These are phyloP conservation scores for Kalanchoe fedtschenkoi DNA, from an alignment of 164 flowering plant genomes.

Conservation along the genomic window DNA sequence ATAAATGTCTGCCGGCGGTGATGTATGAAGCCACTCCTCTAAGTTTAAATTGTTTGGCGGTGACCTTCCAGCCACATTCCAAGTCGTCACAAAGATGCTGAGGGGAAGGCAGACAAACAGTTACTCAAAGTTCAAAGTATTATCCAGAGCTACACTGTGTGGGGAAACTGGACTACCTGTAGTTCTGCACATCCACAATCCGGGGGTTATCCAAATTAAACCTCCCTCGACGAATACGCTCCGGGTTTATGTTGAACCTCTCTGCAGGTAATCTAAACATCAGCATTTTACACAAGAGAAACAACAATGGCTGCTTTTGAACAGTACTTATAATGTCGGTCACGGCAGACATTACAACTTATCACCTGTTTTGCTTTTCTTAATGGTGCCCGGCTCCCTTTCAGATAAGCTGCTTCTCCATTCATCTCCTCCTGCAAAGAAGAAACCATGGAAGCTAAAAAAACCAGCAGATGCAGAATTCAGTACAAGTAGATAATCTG, in stretches of 20 bases:
- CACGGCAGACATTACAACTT: background rate
- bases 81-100: constrained; percentile 57
- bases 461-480: too few relatives aligned
- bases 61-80: constrained; percentile 74
- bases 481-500: too few relatives aligned
- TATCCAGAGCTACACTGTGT: background rate
- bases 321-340: too few relatives aligned
- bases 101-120: background rate
- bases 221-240: constrained; percentile 32
- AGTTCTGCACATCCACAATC: constrained; percentile 52
- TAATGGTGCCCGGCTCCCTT: background rate
- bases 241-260: constrained; percentile 34
- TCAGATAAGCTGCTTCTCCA: background rate
- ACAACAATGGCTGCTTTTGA: background rate
- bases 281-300: background rate
- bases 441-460: background rate
- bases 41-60: constrained; percentile 47
- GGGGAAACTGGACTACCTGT: constrained; percentile 26
- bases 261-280: constrained; percentile 20
- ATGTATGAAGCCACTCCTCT: constrained; percentile 59
- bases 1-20: constrained; percentile 69
- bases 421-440: background rate
- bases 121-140: background rate
- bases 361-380: constrained; percentile 4
- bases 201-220: constrained; percentile 56